Conservation (phyloP, 2,329 filamentous ascomycete species). For the Microsporum ferrugineum region DNA sequence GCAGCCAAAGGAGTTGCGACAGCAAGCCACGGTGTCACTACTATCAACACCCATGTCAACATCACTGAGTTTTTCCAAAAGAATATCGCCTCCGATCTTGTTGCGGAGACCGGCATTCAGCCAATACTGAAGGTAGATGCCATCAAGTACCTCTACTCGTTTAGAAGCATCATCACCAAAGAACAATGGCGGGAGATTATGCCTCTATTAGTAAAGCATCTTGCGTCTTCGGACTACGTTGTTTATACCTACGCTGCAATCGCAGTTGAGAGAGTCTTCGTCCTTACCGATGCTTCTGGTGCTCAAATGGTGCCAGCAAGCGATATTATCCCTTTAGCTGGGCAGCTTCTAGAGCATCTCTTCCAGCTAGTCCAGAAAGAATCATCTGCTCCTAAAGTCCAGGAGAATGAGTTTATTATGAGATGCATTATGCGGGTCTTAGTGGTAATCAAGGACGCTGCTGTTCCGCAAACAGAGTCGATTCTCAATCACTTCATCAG, state of each 20-base stretch:
- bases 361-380: conserved; percentile 87
- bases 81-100: conserved; percentile 78
- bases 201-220: conserved; percentile 77
- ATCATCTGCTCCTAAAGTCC: conserved; percentile 74
- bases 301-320: conserved; percentile 67
- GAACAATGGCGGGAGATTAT: conserved; percentile 87
- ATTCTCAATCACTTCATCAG: conserved; percentile 74
- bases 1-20: conserved; percentile 86
- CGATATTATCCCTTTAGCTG: conserved; percentile 69
- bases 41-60: conserved; percentile 74
- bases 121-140: conserved; percentile 92
- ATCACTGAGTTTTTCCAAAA: conserved; percentile 93
- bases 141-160: conserved; percentile 95
- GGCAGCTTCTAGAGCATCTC: conserved; percentile 76
- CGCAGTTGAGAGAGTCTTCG: conserved; percentile 85
- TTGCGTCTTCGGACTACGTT: conserved; percentile 83
- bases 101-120: conserved; percentile 56
- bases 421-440: conserved; percentile 96
- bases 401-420: conserved; percentile 99
- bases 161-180: conserved; percentile 86
- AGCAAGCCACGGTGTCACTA: conserved; percentile 77
- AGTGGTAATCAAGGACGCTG: conserved; percentile 79
- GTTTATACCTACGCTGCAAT: conserved; percentile 97
- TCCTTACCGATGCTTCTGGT: conserved; percentile 63
- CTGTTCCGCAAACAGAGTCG: conserved; percentile 60